These are phyloP conservation scores for Cercospora sp. DNA, from an alignment of 2,329 filamentous ascomycete genomes.

Conservation along the genomic window DNA sequence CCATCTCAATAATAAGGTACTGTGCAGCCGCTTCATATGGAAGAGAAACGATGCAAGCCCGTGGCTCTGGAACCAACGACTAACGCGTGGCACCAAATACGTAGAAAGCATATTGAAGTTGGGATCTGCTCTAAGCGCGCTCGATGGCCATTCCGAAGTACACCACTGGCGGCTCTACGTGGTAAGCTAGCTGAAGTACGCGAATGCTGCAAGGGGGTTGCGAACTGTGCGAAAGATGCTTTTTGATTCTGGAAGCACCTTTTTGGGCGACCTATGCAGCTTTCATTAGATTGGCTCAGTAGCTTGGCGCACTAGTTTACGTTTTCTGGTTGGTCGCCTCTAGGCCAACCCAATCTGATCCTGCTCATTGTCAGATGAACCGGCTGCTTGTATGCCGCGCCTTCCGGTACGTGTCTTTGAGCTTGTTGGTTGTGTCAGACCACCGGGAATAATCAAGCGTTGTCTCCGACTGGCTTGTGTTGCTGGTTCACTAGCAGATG, in stretches of 20 bases:
- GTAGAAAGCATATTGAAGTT: background rate
- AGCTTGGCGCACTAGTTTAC: background rate
- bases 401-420: background rate
- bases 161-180: background rate
- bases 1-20: background rate
- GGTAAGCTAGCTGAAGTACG: slow-evolving; percentile 4
- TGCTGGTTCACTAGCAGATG: background rate
- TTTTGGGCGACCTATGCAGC: background rate
- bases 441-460: background rate
- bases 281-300: background rate
- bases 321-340: background rate
- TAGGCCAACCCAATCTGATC: background rate
- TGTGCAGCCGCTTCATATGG: background rate
- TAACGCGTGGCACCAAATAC: background rate
- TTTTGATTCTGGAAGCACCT: background rate
- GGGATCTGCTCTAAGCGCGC: background rate
- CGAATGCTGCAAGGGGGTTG: background rate
- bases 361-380: background rate
- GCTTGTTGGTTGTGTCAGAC: background rate
- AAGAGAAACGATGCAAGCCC: background rate
- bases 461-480: background rate
- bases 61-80: background rate
- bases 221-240: background rate
- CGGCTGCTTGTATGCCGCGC: background rate
- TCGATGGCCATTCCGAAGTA: background rate